Percentiles rank a stretch among this genome's conserved stretches.
phyloP scores from a whole-genome alignment of 1,284 basidiomycete genomes.

The Rhodofomes roseus region DNA sequence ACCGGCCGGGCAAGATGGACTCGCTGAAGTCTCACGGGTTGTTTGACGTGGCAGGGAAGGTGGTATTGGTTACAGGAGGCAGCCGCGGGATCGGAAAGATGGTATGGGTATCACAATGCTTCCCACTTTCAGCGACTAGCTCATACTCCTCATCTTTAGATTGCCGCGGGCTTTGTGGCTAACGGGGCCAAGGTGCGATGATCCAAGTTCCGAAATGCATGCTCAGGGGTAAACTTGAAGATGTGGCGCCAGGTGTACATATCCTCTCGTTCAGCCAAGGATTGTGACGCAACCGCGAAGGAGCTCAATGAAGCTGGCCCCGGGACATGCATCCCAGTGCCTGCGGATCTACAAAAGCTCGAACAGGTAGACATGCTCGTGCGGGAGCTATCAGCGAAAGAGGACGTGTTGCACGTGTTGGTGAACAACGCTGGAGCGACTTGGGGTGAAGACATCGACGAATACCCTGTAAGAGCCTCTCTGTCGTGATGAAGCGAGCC shows the following conservation, averaged over 20 bases:
- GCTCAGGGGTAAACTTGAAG: neutral
- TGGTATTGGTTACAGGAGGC: conserved; percentile 71
- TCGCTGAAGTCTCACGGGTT: conserved; percentile 40
- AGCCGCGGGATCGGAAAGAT: conserved; percentile 68
- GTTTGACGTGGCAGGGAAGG: conserved; percentile 58
- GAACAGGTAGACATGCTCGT: conserved; percentile 56
- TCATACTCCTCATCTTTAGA: conserved; percentile 40
- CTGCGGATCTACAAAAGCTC: conserved; percentile 57
- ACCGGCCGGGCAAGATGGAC: conserved; percentile 31
- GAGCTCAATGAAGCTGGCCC: conserved; percentile 54
- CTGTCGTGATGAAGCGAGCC: too few relatives aligned
- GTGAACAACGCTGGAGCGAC: conserved; percentile 71
- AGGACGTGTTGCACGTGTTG: conserved; percentile 55
- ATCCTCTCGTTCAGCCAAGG: conserved; percentile 55
- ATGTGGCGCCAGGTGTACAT: conserved; percentile 41
- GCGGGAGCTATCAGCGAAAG: conserved; percentile 45
- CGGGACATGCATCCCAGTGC: conserved; percentile 54
- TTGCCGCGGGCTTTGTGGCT: conserved; percentile 61
- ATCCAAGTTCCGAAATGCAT: neutral
- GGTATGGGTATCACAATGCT: conserved; percentile 33
- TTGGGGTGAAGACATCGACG: conserved; percentile 57
- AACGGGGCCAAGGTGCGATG: conserved; percentile 57
- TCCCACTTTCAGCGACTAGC: neutral
- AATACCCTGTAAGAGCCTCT: conserved; percentile 41
- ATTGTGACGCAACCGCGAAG: conserved; percentile 53